Evolutionary conservation across 2,329 filamentous ascomycete species (phyloP), one percentile per base, ranked within the genome.

Genomic region (Cadophora malorum): DNA sequence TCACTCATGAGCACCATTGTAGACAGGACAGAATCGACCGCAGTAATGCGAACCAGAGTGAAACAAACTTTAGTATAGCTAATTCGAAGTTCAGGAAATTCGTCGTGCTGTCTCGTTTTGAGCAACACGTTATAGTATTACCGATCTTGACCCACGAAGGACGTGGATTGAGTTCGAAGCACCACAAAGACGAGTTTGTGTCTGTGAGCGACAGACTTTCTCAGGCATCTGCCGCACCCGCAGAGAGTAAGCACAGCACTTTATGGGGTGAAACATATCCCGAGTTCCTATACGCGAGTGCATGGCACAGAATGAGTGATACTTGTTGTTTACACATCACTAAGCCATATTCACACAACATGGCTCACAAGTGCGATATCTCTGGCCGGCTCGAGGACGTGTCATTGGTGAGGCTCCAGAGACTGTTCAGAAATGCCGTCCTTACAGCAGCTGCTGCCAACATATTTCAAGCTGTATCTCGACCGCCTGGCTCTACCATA

Each of bases 51-150:
- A 60, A 65, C 33, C 53, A 56, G 12, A 35, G 25, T 1, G 41
- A 35, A n/a, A 65, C 63, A 6, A 65, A 52, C 6, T 59, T 65
- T 7, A 53, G 53, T 5, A 33, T 65, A 19, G n/a, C 63, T 1
- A 59, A 60, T 23, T 65, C 63, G 3, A 65, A 65, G 21, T 65
- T 50, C 14, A 41, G 63, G 5, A 65, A 65, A 19, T 65, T 65
- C 31, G 28, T 65, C 8, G 38, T 65, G 2, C 21, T 65, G 7
- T 16, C 38, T 23, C 10, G 38, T 6, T 65, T 58, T 25, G 12
- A 50, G 3, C 12, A 50, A 1, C 63, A 65, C 10, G 53, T 65
- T 0, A 21, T 59, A 5, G 63, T 38, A 8, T 23, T 65, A 7
- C 63, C 63, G n/a, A 65, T 65, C 10, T 12, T 50, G 4, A 65